A percentile compares a stretch with the other conserved stretches of the same genome.
Evolutionary conservation across 164 flowering plant species (phyloP).

Genomic region (Piper betle): DNA sequence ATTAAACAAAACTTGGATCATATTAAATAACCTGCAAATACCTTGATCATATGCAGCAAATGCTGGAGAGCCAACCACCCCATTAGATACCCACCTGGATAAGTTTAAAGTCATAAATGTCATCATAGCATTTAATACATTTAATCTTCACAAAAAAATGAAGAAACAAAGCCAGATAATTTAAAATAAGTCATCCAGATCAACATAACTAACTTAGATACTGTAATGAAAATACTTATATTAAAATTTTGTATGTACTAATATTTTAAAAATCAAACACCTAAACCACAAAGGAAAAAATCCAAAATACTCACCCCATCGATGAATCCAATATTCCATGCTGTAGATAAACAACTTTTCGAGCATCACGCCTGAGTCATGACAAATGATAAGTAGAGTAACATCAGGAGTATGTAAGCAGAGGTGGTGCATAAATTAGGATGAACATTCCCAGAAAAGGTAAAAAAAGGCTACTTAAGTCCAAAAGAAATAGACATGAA

Average conservation of each 20-base stretch:
- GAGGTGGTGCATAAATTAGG: neutral
- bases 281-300: neutral
- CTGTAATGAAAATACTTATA: too few species aligned
- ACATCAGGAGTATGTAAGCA: neutral
- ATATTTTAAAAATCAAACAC: too few species aligned
- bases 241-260: too few species aligned
- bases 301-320: slow-evolving; percentile 65
- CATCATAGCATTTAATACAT: neutral
- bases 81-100: slow-evolving; percentile 97
- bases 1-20: neutral
- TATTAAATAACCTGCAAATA: slow-evolving; percentile 10
- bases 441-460: neutral
- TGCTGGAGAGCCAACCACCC: slow-evolving; percentile 98
- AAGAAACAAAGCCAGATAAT: too few species aligned
- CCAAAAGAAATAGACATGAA: too few species aligned
- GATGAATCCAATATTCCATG: slow-evolving; percentile 95
- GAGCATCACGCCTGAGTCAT: slow-evolving; percentile 61
- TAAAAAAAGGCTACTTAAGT: too few species aligned
- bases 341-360: slow-evolving; percentile 79
- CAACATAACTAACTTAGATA: too few species aligned
- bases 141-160: too few species aligned
- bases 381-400: neutral
- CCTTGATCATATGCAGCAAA: slow-evolving; percentile 99
- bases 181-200: too few species aligned
- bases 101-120: neutral